Base-by-base conservation (phyloP, 352 stramenopile species). In the Pythium apleroticum region DNA sequence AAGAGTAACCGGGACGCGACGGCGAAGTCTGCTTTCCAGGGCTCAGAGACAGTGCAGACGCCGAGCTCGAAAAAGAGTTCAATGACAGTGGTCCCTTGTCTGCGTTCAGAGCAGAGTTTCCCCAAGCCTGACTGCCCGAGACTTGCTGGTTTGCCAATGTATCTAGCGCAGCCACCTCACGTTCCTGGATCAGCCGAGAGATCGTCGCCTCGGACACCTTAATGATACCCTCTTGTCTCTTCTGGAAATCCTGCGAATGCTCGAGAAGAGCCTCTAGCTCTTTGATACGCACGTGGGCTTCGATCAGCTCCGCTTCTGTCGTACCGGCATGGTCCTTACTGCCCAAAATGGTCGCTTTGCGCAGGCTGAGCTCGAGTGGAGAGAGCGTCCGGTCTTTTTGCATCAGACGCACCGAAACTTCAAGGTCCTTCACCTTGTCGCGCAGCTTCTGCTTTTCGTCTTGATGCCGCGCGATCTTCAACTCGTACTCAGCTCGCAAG, bases 371-470 rank as follows among this genome's bases (percentile, higher is more conserved):
- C 55, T 91, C 82, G 6, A 89, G 59, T 2, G 82, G 82, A 1
- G 82, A 91, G 17, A 91, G 61, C 2, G 72, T 68, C 0, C 77
- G 77, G 56, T 89, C 76, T 48, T 88, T 90, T 49, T 90, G 81
- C 69, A 90, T 70, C 0, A 90, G 54, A 22, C 78, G 75, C 17
- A 88, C 65, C 10, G 81, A 86, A 6, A 89, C 83, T 43, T 90
- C 83, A 12, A 91, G 69, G 52, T 91, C 83, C 48, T 88, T 84
- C 11, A 89, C 80, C 49, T 90, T 89, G 4, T 90, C 82, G 1
- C 82, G 78, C 1, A 91, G 57, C 57, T 91, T 91, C 31, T 89
- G 72, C 48, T 88, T 91, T 50, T 91, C 83, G 28, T 89, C 77
- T 55, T 87, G 83, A 45, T 89, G 83, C 10, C 79, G 69, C 5